Evolutionary conservation across 805 yeast species (phyloP).

Genomic region (Metschnikowia santaceciliae): DNA sequence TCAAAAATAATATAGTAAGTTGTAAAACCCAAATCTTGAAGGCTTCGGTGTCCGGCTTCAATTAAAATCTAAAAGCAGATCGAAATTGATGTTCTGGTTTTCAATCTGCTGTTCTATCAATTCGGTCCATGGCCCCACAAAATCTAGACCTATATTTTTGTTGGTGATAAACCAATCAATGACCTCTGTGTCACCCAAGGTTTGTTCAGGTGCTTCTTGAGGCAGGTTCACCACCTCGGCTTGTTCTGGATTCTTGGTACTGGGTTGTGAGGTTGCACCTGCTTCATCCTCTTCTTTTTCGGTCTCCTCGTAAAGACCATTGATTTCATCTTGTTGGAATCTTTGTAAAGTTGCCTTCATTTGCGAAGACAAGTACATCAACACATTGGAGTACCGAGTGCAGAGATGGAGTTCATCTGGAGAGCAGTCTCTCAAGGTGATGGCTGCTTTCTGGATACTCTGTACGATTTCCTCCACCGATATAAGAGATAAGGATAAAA

Average conservation of each 20-base stretch:
- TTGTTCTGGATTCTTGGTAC: not conserved
- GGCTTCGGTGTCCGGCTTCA: not conserved
- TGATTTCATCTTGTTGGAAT: constrained; percentile 1
- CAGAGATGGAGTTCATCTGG: constrained; percentile 88
- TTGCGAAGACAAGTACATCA: constrained; percentile 73
- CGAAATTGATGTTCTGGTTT: constrained; percentile 11
- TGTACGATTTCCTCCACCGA: constrained; percentile 67
- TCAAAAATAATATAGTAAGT: not conserved
- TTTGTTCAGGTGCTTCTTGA: constrained; percentile 6
- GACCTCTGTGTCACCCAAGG: constrained; percentile 36
- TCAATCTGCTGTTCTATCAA: constrained; percentile 66
- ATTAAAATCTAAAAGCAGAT: constrained; percentile 6
- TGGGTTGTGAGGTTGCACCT: not conserved
- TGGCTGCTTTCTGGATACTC: constrained; percentile 67
- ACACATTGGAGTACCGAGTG: constrained; percentile 70
- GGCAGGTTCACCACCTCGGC: not conserved
- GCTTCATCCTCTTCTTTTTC: constrained; percentile 12
- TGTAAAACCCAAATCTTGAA: not conserved
- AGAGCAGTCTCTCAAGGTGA: constrained; percentile 71
- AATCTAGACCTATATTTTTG: constrained; percentile 34
- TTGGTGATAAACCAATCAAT: constrained; percentile 43
- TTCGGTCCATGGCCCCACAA: constrained; percentile 74
- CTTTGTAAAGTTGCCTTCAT: constrained; percentile 49
- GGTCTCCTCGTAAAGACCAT: not conserved
- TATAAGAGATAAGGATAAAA: constrained; percentile 57